Conservation (phyloP, 2,329 filamentous ascomycete species). For the Cytospora paraplurivora region DNA sequence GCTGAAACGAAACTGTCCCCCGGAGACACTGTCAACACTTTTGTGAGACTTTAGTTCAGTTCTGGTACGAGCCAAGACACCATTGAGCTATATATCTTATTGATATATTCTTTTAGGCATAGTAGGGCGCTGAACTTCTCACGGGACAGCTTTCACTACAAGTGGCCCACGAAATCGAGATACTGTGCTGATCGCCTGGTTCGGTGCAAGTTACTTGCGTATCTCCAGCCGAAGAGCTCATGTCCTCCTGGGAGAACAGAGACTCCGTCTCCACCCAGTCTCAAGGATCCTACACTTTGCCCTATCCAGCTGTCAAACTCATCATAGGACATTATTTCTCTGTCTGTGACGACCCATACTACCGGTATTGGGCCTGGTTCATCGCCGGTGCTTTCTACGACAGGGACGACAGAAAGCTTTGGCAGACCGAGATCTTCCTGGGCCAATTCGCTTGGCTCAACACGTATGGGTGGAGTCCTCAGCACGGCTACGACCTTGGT, state of each 20-base stretch:
- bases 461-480: slow-evolving; percentile 1
- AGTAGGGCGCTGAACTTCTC: neutral
- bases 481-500: neutral
- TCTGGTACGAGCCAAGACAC: neutral
- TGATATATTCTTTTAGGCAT: neutral
- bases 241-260: slow-evolving; percentile 5
- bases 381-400: slow-evolving; percentile 41
- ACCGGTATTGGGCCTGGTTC: slow-evolving; percentile 37
- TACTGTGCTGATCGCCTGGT: too few relatives aligned
- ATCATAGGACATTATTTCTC: slow-evolving; percentile 35
- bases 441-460: slow-evolving; percentile 29
- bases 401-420: slow-evolving; percentile 35
- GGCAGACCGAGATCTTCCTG: slow-evolving; percentile 38
- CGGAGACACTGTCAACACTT: neutral
- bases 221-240: neutral
- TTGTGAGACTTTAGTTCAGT: neutral
- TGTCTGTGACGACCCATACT: slow-evolving; percentile 33
- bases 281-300: slow-evolving; percentile 3
- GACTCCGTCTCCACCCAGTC: neutral
- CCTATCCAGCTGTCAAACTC: slow-evolving; percentile 32
- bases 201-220: neutral
- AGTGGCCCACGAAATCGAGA: neutral
- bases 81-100: neutral
- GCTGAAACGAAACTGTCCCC: neutral
- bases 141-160: too few relatives aligned